Base-by-base conservation (phyloP, 1,284 basidiomycete species). In the Afroboletus lepidellus region DNA sequence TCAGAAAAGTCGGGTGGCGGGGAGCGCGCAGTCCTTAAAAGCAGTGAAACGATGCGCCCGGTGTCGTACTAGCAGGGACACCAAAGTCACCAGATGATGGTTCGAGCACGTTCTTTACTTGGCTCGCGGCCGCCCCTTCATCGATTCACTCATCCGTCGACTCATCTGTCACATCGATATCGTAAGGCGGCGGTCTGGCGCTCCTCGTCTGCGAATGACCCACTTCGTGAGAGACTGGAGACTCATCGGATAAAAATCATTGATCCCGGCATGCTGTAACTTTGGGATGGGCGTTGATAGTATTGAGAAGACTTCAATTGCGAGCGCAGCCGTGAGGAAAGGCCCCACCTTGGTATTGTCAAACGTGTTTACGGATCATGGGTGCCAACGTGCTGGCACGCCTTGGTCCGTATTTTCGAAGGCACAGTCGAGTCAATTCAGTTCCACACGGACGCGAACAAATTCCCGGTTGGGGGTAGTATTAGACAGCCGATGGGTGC, bases 401-500 rank as follows among this genome's bases (percentile, higher is more conserved):
- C 33, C 5, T 9, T 44, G 11, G 29, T 18, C 41, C 41, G 12
- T 33, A 47, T 24, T 37, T 47, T 50, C 32, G 34, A 55, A 27
- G 20, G 32, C 16, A 20, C 39, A 7, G 37, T 46, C 33, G 37
- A 46, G 20, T 41, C 51, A 45, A 57, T 44, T 60, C 27, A 42
- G 42, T 41, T 23, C 36, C 39, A 48, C 38, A 21, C 46, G 33
- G 46, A n/a, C 39, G 39, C 50, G 52, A 53, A 63, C 44, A 46
- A 37, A 49, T 16, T 30, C 46, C 53, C 45, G 47, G 49, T 50
- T 61, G 41, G 50, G 38, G 36, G 8, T 39, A 21, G n/a, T n/a
- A n/a, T n/a, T 27, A 16, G 32, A 48, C 45, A 66, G 50, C 61
- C 52, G 64, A 57, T 62, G 56, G n/a, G 55, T 51, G 44, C 60